Base-by-base conservation (phyloP, 768 basidiomycete species). In the Amanita inopinata region DNA sequence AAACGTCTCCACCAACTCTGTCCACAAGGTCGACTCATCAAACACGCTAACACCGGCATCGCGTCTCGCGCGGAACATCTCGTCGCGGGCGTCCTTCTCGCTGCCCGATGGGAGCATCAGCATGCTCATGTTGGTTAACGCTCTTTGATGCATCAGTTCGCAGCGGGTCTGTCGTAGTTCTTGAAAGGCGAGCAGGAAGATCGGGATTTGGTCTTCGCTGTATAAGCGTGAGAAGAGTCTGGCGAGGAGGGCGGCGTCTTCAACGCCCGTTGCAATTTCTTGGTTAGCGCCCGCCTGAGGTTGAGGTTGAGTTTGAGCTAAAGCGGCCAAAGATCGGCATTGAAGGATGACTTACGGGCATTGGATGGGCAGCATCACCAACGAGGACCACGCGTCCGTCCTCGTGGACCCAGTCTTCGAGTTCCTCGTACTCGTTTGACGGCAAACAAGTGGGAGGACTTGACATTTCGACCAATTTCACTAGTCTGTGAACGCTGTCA, bases 171-270 rank as follows among this genome's bases (percentile, higher is more conserved):
- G 63, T 2, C 78, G 70, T 12, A 80, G 61, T 35, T 78, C 72
- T 51, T 78, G 68, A 49, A 74, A 72, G 2, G 76, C 78, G 40
- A 62, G 55, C 19, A 79, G 61, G 53, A 80, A 69, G 3, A 57
- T 58, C 0, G 57, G 51, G 47, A 80, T 71, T 48, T 80, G 78
- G n/a, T 72, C 67, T 31, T 58, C 50, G 5, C 55, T 53, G 19
- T 57, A 59, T 5, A 80, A 60, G 48, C 74, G 74, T 3, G 74
- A 71, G 60, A 82, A 80, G 5, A 81, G 64, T 45, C 69, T 70
- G 5, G 70, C 79, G 15, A 82, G 61, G 17, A 76, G 69, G 8
- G 74, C 76, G 1, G 73, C 74, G 48, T 80, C 80, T 56, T 81
- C 80, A n/a, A 81, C 53, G 1, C 68, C 64, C 55, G 78, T 69